Evolutionary conservation across 306 rosid genomes (phyloP), one percentile per base, ranked within the genome.

Genomic region (Macrotyloma uniflorum): DNA sequence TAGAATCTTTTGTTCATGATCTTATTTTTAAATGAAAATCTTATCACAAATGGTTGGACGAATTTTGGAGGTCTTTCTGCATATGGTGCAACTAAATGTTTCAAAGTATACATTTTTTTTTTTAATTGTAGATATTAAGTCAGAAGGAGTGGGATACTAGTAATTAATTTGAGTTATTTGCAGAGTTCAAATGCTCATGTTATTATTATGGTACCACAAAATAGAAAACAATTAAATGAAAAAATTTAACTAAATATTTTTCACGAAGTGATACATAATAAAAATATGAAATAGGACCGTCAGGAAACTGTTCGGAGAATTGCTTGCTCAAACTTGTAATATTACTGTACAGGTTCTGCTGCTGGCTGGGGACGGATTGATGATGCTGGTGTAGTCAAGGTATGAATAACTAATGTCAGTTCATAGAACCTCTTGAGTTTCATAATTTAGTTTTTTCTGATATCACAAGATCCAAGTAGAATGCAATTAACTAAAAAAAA

Each of bases 351-450:
- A 94, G 97, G 97, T 82, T 94, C 98, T 83, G 97, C 97, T 71
- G 95, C 92, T 22, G 98, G 98, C 5, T 94, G 97, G 97, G 98
- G 97, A 23, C 87, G 93, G 62, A 96, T 73, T 88, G 98, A 94
- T 88, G 98, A 94, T 86, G 93, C 97, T 77, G 91, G 95, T 83
- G 95, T 92, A 4, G 98, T 94, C 74, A 94, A 92, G 98, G 98
- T 92, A 90, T 33, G 87, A 43, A 28, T 54, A 82, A 59, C 58
- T 74, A 59, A 35, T 71, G 53, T 26, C 33, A 14, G 40, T 69
- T 58, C 3, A 46, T 23, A 53, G 33, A 78, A 72, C 67, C 66
- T 72, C 59, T 66, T 13, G 6, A 65, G 8, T 77, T 42, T 54
- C 33, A 22, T 77, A 61, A 33, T 46, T 53, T 71, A 9, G 12